phyloP scores from a whole-genome alignment of 148 eudicot species.

The Bassia scoparia region DNA sequence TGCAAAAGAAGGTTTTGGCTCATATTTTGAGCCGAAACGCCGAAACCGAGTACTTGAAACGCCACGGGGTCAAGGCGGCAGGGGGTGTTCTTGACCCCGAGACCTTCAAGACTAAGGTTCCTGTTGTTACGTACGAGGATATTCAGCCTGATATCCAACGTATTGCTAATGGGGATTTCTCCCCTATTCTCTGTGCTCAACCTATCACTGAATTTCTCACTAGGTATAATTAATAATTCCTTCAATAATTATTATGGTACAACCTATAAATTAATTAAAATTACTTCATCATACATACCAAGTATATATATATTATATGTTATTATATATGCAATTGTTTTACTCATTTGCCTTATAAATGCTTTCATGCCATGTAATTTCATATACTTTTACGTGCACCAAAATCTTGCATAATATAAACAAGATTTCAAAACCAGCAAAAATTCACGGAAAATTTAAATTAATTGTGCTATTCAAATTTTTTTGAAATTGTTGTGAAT shows the following conservation, averaged over 20 bases:
- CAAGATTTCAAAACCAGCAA: no score
- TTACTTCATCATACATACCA: not conserved
- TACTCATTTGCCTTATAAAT: no score
- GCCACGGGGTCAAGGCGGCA: slow-evolving; percentile 23
- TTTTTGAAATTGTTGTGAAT: no score
- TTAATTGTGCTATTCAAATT: no score
- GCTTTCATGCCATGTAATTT: no score
- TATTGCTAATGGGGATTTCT: slow-evolving; percentile 63
- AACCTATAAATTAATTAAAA: not conserved
- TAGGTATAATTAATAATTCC: slow-evolving; percentile 30
- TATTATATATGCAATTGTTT: no score
- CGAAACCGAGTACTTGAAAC: slow-evolving; percentile 49
- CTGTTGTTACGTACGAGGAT: slow-evolving; percentile 56
- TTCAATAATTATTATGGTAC: not conserved
- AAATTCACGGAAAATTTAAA: no score
- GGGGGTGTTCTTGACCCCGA: slow-evolving; percentile 38
- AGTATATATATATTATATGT: no score
- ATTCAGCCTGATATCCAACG: slow-evolving; percentile 53
- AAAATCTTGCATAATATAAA: no score
- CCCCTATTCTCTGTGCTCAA: slow-evolving; percentile 51
- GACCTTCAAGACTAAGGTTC: slow-evolving; percentile 39
- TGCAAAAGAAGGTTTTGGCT: slow-evolving; percentile 50
- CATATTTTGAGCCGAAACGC: slow-evolving; percentile 55
- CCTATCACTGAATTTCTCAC: slow-evolving; percentile 69
- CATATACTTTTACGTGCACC: no score